Evolutionary conservation across 164 flowering plant genomes (phyloP), one percentile per base, ranked within the genome.

Genomic region (Berberis vulgaris): DNA sequence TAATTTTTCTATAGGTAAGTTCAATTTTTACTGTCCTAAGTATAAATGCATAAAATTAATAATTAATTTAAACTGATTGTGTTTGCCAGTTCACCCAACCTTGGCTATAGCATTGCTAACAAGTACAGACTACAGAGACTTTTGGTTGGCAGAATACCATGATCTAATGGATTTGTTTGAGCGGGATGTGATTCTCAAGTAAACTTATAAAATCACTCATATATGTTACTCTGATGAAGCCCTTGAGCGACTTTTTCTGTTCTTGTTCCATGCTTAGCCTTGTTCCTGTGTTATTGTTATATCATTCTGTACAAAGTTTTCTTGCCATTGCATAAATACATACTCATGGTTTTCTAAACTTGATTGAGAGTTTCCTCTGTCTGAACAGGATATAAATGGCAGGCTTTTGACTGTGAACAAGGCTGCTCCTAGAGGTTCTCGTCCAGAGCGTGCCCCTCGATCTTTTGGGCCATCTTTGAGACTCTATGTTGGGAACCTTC

Each of bases 331-430:
- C 40, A 59, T 49, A 2, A 4, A 43, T 9, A 41, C 11, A 7
- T 7, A 40, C 47, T 7, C 9, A 7, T 47, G 38, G 43, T 55
- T 42, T 56, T 3, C 9, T 54, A 40, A 54, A 12, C n/a, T n/a
- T 66, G 38, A n/a, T 54, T 54, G 49, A 49, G 61, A 6, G 60
- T 49, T 69, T 56, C 43, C 58, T 55, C 49, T 65, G 7, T 53
- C 26, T 64, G 57, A 59, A 72, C 81, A 91, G 98, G 94, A 83
- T 5, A 8, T 87, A 5, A 67, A 70, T 64, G 95, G 96, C 47
- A 84, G 98, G 72, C 59, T 74, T n/a, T 72, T 91, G 67, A 89
- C 87, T 43, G 98, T 91, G 42, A 86, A 87, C 76, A 87, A 80
- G 79, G 96, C 98, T 71, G 78, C 87, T 67, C 87, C 89, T 38